Evolutionary conservation across 2,329 filamentous ascomycete species (phyloP).

Genomic region (Dothideomycetes sp.): DNA sequence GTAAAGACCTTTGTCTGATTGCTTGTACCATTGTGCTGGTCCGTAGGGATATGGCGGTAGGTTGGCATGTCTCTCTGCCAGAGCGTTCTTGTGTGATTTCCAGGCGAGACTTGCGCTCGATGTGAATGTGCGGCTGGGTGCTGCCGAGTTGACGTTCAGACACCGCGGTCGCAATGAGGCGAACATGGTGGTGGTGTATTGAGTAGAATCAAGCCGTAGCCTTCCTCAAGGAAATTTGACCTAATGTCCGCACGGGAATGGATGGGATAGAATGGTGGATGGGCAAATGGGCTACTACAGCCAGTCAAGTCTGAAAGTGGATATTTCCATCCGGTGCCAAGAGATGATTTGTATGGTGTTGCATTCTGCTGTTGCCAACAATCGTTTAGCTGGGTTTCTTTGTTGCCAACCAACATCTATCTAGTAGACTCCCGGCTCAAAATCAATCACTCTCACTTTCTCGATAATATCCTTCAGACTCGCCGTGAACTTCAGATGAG

Average conservation of each 20-base stretch:
- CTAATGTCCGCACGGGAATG: too few relatives aligned
- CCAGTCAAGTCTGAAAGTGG: too few relatives aligned
- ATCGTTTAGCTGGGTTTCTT: too few relatives aligned
- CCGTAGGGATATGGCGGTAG: constrained; percentile 60
- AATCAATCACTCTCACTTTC: constrained; percentile 53
- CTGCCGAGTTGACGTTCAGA: constrained; percentile 1
- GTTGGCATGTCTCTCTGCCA: constrained; percentile 15
- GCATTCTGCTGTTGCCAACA: too few relatives aligned
- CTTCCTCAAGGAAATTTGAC: too few relatives aligned
- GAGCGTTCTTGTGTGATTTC: constrained; percentile 17
- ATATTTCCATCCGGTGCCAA: too few relatives aligned
- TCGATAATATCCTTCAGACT: constrained; percentile 40
- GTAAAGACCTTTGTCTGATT: constrained; percentile 52
- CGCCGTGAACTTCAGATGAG: constrained; percentile 52
- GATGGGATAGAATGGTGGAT: too few relatives aligned
- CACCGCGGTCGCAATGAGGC: constrained; percentile 5
- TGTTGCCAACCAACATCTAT: too few relatives aligned
- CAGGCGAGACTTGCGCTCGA: constrained; percentile 18
- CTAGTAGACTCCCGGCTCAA: constrained; percentile 45
- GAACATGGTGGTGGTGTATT: constrained; percentile 10
- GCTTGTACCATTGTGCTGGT: constrained; percentile 62
- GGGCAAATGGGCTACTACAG: too few relatives aligned
- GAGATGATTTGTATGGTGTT: too few relatives aligned
- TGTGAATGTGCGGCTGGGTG: constrained; percentile 22
- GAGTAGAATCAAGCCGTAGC: too few relatives aligned